These are phyloP conservation scores for Aspergillus sp. DNA, from an alignment of 2,329 filamentous ascomycete species.

Conservation along the genomic window DNA sequence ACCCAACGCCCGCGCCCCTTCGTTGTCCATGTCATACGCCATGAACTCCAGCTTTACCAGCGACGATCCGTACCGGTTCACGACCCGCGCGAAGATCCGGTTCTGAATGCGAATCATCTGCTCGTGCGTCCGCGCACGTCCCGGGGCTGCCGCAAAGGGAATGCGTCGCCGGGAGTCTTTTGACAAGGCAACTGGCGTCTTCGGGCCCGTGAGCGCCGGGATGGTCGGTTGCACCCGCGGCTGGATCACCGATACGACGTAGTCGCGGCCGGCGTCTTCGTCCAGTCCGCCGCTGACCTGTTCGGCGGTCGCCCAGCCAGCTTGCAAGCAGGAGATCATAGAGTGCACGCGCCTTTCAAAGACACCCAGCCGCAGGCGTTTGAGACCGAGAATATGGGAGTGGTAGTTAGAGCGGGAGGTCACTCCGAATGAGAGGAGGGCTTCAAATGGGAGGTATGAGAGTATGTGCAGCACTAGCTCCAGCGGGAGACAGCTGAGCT, in stretches of 20 bases:
- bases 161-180: constrained; percentile 2
- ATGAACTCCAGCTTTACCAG: constrained; percentile 29
- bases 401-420: constrained; percentile 27
- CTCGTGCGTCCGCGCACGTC: constrained; percentile 7
- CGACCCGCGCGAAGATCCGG: constrained; percentile 19
- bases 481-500: constrained; percentile 24
- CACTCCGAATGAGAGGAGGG: constrained; percentile 29
- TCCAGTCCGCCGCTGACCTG: constrained; percentile 8
- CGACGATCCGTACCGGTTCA: constrained; percentile 24
- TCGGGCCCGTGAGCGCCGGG: not conserved
- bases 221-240: not conserved
- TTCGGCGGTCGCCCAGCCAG: constrained; percentile 21
- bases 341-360: constrained; percentile 33
- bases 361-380: constrained; percentile 29
- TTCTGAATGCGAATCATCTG: constrained; percentile 26
- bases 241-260: constrained; percentile 17
- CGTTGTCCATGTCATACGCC: constrained; percentile 28
- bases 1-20: constrained; percentile 26
- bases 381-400: constrained; percentile 28
- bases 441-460: constrained; percentile 25
- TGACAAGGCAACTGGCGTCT: not conserved
- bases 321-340: constrained; percentile 29
- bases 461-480: constrained; percentile 33
- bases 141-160: not conserved
- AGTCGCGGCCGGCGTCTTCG: constrained; percentile 7